Conservation (phyloP, 2,329 filamentous ascomycete species). For the Diaporthe citri region DNA sequence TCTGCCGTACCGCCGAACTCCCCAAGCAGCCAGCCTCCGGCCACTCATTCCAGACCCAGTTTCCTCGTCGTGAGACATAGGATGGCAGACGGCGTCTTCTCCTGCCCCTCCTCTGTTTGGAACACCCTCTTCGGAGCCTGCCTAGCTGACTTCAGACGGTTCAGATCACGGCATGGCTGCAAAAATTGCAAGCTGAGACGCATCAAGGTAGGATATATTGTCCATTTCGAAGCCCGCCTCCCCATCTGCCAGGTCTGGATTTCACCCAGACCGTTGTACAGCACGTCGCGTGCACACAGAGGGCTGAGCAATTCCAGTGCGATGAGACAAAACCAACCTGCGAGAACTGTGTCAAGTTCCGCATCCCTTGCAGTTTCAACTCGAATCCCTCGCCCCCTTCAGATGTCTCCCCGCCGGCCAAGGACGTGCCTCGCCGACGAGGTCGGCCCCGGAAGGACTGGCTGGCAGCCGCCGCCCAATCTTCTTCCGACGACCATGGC, state of each 20-base stretch:
- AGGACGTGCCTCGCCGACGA: neutral
- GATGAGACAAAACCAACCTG: constrained; percentile 30
- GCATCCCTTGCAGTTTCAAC: constrained; percentile 27
- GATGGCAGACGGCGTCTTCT: constrained; percentile 6
- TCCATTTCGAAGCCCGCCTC: too few species aligned
- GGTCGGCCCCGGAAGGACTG: constrained; percentile 20
- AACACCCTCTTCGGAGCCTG: neutral
- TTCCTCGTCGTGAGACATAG: neutral
- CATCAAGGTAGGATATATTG: neutral
- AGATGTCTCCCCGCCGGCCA: neutral
- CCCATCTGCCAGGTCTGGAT: neutral
- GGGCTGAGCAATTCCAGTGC: constrained; percentile 17
- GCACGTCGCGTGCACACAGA: neutral
- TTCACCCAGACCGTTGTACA: neutral
- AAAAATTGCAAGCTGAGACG: constrained; percentile 11
- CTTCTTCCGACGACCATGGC: neutral
- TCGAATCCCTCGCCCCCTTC: constrained; percentile 8
- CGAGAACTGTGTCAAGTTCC: constrained; percentile 31
- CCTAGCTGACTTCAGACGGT: neutral
- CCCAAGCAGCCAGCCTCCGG: neutral
- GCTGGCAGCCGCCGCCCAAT: neutral
- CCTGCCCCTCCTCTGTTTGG: neutral
- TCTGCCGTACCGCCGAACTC: neutral
- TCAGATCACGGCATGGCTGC: constrained; percentile 19
- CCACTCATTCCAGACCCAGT: neutral